Base-by-base conservation (phyloP, 2,329 filamentous ascomycete genomes). In the Iodosphaeria phyllophila region DNA sequence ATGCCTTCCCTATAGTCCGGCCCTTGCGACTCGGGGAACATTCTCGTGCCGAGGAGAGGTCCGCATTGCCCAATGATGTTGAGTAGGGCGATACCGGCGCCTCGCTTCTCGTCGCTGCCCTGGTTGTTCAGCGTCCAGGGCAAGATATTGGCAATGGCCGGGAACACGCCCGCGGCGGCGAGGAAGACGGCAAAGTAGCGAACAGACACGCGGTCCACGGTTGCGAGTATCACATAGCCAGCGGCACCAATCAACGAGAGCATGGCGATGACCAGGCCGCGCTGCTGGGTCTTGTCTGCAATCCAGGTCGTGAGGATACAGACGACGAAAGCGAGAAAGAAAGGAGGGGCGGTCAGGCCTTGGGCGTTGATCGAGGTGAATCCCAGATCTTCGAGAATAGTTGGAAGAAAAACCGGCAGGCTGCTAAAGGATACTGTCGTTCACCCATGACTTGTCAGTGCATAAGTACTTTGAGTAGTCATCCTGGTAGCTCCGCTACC, bases 91-190 rank as follows among this genome's bases (percentile, higher is more conserved):
- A 77, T 67, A 5, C 65, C 65, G 11, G 64, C 60, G 9, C 73
- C 74, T 10, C 70, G 56, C 29, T 69, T 63, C 1, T 67, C 71
- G 38, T 75, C 71, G 18, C 56, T 66, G 9, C 72, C 72, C 43
- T 77, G 71, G 41, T 78, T 78, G 41, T 77, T 70, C 17, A 72
- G 46, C 10, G 39, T 42, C 74, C 74, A 80, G 0, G 74, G 69
- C 10, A 80, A 52, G 13, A 75, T 70, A 35, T 78, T 71, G 2
- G 64, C 62, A 32, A 79, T 74, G 10, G 60, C 59, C 0, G 74
- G 67, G 38, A 79, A 82, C 17, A 75, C 58, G 8, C 70, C 69
- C 2, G 54, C 57, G 0, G 68, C 62, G 5, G 67, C 65, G 39
- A 58, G 38, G 35, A 48, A 58, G 4, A 56, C 48, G 7, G 49